Base-by-base conservation (phyloP, 2,329 filamentous ascomycete species). In the Alternaria sp. region DNA sequence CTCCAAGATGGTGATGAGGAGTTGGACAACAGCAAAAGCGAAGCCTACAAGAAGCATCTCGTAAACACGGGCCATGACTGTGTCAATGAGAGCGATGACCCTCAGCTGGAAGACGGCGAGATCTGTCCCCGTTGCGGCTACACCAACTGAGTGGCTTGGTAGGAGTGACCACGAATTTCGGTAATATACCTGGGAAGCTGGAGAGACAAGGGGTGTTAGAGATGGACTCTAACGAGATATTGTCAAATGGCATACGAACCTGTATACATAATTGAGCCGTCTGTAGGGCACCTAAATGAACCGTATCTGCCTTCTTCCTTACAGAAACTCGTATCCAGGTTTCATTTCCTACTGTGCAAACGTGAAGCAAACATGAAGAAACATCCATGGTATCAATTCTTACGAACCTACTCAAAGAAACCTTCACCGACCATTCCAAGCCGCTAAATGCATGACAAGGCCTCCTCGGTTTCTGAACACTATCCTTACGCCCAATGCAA, bases 361-460 rank as follows among this genome's bases (percentile, higher is more conserved):
- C 16, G 18, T 41, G 18, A 12, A 48, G 6, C 1, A 2, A 30
- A 27, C 20, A 36, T 43, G 44, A 32, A 44, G 44, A 38, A 44
- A 49, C 20, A 36, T 56, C 57, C 45, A 50, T 59, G 57, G 57
- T 59, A 59, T 59, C 53, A 44, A 56, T 44, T 41, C 41, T 18
- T 51, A 38, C 32, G 34, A 36, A 40, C 30, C 45, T 45, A 51
- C 36, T 48, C 45, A 28, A 38, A 50, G 22, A 20, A 34, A 34
- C 45, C 52, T 18, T 11, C 43, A 32, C 28, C 6, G n/a, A 48
- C 32, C 32, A 38, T 22, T 18, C 52, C 52, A 50, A 56, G 43
- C 49, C 54, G 49, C 59, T 61, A 58, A 53, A 61, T 61, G 54
- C 59, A 61, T 54, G 41, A 61, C 38, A 53, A 46, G 41, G 54